Evolutionary conservation across 176 grass and related monocot genomes (phyloP).

Genomic region (Hyparrhenia diplandra): DNA sequence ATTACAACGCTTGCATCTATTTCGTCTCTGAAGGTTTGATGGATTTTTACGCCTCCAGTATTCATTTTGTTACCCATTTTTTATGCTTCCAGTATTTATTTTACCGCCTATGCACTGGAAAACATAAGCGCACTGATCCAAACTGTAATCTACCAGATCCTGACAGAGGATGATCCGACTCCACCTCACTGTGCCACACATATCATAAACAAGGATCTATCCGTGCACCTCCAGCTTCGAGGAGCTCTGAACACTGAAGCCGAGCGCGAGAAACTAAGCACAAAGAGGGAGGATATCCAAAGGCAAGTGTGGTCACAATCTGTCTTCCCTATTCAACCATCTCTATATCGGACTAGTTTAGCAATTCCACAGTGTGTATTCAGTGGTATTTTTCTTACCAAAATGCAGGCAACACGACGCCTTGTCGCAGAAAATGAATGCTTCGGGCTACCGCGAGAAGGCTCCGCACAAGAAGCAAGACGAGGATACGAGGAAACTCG

Average conservation of each 20-base stretch:
- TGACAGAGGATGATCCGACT: slow-evolving; percentile 40
- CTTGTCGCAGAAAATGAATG: slow-evolving; percentile 44
- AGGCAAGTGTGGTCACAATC: slow-evolving; percentile 26
- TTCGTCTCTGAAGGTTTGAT: slow-evolving; percentile 51
- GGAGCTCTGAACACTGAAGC: slow-evolving; percentile 56
- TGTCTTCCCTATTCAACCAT: neutral
- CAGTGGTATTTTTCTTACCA: neutral
- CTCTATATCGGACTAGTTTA: neutral
- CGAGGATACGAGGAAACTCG: slow-evolving; percentile 51
- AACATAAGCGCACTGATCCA: neutral
- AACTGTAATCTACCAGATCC: slow-evolving; percentile 18
- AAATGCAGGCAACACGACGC: slow-evolving; percentile 40
- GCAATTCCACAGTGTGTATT: neutral
- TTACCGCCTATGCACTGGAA: neutral
- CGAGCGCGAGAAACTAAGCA: slow-evolving; percentile 62
- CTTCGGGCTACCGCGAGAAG: slow-evolving; percentile 61
- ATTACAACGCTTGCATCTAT: slow-evolving; percentile 50
- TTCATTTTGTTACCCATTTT: neutral
- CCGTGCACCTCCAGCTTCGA: slow-evolving; percentile 76
- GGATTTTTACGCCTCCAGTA: neutral
- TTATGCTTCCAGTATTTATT: neutral
- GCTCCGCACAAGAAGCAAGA: slow-evolving; percentile 60
- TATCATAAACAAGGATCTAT: slow-evolving; percentile 62
- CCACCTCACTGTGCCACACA: slow-evolving; percentile 60
- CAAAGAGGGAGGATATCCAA: slow-evolving; percentile 51